A percentile compares a stretch with the other conserved stretches of the same genome.
phyloP scores from a whole-genome alignment of 495 filamentous ascomycete genomes.

The Trichoderma gamsii region DNA sequence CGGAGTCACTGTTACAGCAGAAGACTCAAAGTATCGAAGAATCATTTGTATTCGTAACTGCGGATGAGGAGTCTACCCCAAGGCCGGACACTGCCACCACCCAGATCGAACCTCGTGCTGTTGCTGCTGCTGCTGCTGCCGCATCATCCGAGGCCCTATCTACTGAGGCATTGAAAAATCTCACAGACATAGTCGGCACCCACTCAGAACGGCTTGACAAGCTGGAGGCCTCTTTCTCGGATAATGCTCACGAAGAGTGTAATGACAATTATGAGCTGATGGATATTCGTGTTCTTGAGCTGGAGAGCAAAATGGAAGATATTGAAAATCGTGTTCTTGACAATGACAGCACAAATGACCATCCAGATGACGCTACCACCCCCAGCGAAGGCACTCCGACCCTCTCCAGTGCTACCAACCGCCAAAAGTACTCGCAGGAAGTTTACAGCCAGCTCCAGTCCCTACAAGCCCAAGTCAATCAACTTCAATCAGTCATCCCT shows the following conservation, averaged over 20 bases:
- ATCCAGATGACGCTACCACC: constrained; percentile 36
- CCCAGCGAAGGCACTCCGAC: constrained; percentile 37
- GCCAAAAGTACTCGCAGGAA: constrained; percentile 33
- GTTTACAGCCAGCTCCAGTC: constrained; percentile 46
- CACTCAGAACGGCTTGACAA: constrained; percentile 52
- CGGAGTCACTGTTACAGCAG: constrained; percentile 7
- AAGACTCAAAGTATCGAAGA: constrained; percentile 17
- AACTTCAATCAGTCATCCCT: constrained; percentile 52
- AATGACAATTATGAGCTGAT: constrained; percentile 52
- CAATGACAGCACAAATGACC: constrained; percentile 30
- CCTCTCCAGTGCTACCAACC: constrained; percentile 36
- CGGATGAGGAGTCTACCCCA: constrained; percentile 19
- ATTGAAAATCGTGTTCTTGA: constrained; percentile 46
- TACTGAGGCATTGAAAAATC: constrained; percentile 28
- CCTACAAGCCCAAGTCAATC: constrained; percentile 49
- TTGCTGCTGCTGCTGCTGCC: background rate
- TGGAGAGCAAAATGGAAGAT: constrained; percentile 56
- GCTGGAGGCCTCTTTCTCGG: constrained; percentile 56
- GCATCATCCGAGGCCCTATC: constrained; percentile 14
- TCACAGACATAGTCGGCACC: constrained; percentile 38
- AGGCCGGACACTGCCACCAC: background rate
- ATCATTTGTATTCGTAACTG: constrained; percentile 6
- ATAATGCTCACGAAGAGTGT: constrained; percentile 51
- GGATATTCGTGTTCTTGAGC: constrained; percentile 53
- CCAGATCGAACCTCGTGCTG: background rate